phyloP scores from a whole-genome alignment of 176 grass and related monocot species.

The Rhynchospora breviuscula region DNA sequence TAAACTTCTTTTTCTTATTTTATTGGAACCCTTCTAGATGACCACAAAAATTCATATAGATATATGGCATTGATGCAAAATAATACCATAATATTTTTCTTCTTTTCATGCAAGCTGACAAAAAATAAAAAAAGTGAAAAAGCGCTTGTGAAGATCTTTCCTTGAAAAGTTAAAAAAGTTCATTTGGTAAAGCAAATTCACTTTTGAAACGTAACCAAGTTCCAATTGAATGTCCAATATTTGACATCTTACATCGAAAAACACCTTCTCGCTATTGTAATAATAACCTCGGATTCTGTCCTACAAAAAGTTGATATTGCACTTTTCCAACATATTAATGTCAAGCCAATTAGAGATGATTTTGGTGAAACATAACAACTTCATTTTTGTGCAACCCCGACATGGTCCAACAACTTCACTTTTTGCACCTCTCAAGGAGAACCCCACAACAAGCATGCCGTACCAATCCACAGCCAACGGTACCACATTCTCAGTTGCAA shows the following conservation, averaged over 20 bases:
- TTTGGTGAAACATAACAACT: conserved; percentile 25
- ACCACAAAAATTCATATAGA: not conserved
- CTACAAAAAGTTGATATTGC: not conserved
- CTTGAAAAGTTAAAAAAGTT: not conserved
- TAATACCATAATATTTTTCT: not conserved
- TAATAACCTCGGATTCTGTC: not conserved
- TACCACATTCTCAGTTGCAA: not conserved
- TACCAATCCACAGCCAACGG: conserved; percentile 2
- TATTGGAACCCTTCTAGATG: not conserved
- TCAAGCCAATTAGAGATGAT: conserved; percentile 20
- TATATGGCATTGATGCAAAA: not conserved
- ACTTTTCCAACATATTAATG: not conserved
- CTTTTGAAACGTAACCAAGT: conserved; percentile 11
- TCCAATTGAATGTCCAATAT: not conserved
- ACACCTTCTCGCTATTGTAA: not conserved
- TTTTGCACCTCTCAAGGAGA: not conserved
- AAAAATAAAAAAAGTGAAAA: not conserved
- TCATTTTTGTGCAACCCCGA: conserved; percentile 11
- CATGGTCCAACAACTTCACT: conserved; percentile 18
- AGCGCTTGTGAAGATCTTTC: not conserved
- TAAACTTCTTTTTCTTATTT: not conserved
- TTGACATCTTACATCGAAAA: not conserved
- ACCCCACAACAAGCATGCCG: conserved; percentile 16
- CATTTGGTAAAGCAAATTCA: not conserved
- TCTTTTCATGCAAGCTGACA: not conserved